phyloP scores from a whole-genome alignment of 1,284 basidiomycete genomes.

The Apiotrichum mycotoxinovorans region DNA sequence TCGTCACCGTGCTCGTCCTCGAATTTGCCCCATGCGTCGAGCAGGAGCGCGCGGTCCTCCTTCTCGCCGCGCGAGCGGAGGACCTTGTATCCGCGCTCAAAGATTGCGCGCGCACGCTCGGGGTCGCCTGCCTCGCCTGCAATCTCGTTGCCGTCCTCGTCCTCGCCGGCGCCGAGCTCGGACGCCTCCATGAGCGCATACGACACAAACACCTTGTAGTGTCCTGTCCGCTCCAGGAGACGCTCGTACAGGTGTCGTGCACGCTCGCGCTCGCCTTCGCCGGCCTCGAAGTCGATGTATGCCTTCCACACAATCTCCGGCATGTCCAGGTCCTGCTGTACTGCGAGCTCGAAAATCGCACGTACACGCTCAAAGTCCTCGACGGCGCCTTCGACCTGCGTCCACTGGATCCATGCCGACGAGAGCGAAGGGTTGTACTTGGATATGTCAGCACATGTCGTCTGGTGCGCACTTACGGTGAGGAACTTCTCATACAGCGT shows the following conservation, averaged over 20 bases:
- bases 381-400: conserved; percentile 87
- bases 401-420: conserved; percentile 94
- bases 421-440: conserved; percentile 75
- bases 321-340: conserved; percentile 95
- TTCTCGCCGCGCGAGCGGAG: conserved; percentile 76
- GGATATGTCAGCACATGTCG: conserved; percentile 37
- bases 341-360: conserved; percentile 91
- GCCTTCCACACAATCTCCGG: conserved; percentile 94
- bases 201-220: conserved; percentile 70
- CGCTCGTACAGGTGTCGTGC: conserved; percentile 87
- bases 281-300: conserved; percentile 86
- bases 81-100: conserved; percentile 80
- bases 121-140: conserved; percentile 68
- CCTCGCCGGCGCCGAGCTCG: conserved; percentile 58
- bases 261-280: conserved; percentile 81
- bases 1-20: conserved; percentile 72
- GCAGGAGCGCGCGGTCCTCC: conserved; percentile 82
- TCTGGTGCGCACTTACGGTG: conserved; percentile 50
- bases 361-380: conserved; percentile 89
- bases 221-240: conserved; percentile 78
- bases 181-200: conserved; percentile 52
- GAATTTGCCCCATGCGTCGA: conserved; percentile 91
- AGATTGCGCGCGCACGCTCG: conserved; percentile 67
- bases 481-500: conserved; percentile 92
- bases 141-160: conserved; percentile 66